Evolutionary conservation across 352 stramenopile species (phyloP), one percentile per base, ranked within the genome.

Genomic region (Globisporangium spinosum): DNA sequence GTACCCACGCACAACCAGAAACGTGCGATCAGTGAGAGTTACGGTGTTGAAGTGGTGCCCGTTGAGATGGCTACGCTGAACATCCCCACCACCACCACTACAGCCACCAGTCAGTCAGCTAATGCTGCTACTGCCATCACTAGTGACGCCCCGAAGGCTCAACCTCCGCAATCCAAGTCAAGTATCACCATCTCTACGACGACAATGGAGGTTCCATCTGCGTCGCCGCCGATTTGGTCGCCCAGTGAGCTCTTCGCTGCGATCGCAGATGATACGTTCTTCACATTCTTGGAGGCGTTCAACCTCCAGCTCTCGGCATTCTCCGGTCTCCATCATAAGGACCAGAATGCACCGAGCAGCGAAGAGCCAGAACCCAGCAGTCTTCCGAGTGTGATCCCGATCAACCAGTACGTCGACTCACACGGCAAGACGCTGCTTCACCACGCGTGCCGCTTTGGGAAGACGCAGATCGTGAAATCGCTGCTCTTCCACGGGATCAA

Each of bases 351-450:
- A 15, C 13, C 40, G 25, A 7, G 15, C 15, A 49, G 40, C n/a
- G 40, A 45, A 13, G 38, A 49, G 9, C 15, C 20, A n/a, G 29
- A 32, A 17, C 32, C 25, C 5, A 40, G 7, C 25, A 43, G 5
- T 3, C 13, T 9, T 17, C 34, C 65, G 22, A 70, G 29, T 9
- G 57, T 60, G 29, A 70, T 70, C 22, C 47, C 57, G 7, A 65
- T 88, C 1, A 78, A 83, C 22, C 69, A 54, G 17, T 89, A 79
- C 62, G 71, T 78, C 3, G 82, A 91, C 47, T 64, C 73, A 2
- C 76, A 85, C 12, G 75, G 76, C 54, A 89, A 79, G 70, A 89
- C 83, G 32, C 64, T 92, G 57, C 72, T 92, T 55, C 83, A 92
- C 61, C 80, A 90, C 15, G 83, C 83, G 3, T 90, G 82, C 32